Percentiles rank a stretch among this genome's conserved stretches.
These are phyloP conservation scores for Rhytidiadelphus loreus DNA, from an alignment of 225 moss, liverwort and hornwort genomes.

Conservation along the genomic window DNA sequence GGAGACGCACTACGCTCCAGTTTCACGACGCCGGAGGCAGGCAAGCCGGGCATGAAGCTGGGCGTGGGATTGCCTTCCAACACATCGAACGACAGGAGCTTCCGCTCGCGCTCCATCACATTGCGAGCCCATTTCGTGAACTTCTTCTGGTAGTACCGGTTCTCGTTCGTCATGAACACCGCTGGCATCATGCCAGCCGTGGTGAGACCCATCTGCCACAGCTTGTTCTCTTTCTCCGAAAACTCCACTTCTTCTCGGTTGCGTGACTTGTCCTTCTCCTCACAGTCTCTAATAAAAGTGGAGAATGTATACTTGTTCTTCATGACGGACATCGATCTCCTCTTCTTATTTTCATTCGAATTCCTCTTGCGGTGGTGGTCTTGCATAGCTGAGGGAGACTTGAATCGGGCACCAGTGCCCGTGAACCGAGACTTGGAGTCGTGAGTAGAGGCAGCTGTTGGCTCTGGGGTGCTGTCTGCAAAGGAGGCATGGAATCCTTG, in stretches of 20 bases:
- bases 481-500: conserved; percentile 26
- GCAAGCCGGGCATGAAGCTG: conserved; percentile 50
- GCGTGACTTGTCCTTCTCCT: conserved; percentile 30
- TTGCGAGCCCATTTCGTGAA: conserved; percentile 69
- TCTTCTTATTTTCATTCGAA: not conserved
- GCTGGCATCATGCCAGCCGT: conserved; percentile 42
- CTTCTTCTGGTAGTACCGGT: conserved; percentile 50
- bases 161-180: conserved; percentile 50
- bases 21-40: conserved; percentile 20
- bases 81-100: conserved; percentile 43
- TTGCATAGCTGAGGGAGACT: conserved; percentile 24
- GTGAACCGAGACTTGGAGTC: not conserved
- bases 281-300: conserved; percentile 41
- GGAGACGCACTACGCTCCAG: conserved; percentile 28
- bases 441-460: not conserved
- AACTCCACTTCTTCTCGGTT: conserved; percentile 46
- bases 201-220: conserved; percentile 66
- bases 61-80: conserved; percentile 30
- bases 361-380: conserved; percentile 3
- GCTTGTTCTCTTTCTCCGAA: conserved; percentile 62
- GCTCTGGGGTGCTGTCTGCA: conserved; percentile 8
- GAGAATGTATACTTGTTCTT: conserved; percentile 52
- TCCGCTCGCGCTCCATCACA: conserved; percentile 61
- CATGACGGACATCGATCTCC: conserved; percentile 2
- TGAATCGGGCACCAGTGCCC: conserved; percentile 27